These are phyloP conservation scores for Petasospora fabianii DNA, from an alignment of 1,139 yeast genomes.

Conservation along the genomic window DNA sequence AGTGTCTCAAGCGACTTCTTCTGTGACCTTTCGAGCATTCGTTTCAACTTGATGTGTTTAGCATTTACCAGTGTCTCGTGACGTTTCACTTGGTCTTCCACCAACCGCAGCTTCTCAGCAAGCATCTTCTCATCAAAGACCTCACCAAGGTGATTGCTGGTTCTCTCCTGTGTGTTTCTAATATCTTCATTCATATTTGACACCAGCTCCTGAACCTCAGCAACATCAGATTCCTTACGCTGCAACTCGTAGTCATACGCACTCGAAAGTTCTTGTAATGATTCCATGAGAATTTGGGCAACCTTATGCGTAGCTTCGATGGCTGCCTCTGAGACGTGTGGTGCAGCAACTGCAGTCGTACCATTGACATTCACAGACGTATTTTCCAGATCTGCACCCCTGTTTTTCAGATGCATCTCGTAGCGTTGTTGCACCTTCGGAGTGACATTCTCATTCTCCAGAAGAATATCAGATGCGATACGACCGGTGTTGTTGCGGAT, in stretches of 20 bases:
- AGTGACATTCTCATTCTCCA: conserved; percentile 30
- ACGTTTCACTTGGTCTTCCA: conserved; percentile 27
- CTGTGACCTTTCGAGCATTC: conserved; percentile 52
- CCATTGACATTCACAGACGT: conserved; percentile 2
- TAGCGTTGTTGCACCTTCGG: conserved; percentile 26
- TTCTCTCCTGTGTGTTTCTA: conserved; percentile 29
- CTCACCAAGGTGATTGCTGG: conserved; percentile 29
- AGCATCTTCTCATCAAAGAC: conserved; percentile 19
- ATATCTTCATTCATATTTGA: conserved; percentile 40
- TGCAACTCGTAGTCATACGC: conserved; percentile 50
- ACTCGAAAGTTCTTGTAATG: conserved; percentile 49
- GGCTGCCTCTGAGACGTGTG: conserved; percentile 46
- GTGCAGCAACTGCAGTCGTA: conserved; percentile 21
- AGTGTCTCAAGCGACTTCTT: conserved; percentile 46
- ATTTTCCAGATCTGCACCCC: conserved; percentile 2
- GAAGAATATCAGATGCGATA: conserved; percentile 66
- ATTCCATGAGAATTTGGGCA: conserved; percentile 40
- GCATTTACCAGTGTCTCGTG: conserved; percentile 25
- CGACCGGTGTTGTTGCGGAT: conserved; percentile 68
- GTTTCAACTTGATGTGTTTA: conserved; percentile 32
- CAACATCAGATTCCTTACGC: conserved; percentile 46
- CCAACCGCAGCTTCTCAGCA: conserved; percentile 16
- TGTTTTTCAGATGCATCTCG: conserved; percentile 20
- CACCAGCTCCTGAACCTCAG: conserved; percentile 41
- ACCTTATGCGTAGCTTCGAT: conserved; percentile 45